Evolutionary conservation across 805 yeast species (phyloP), one percentile per base, ranked within the genome.

Genomic region (Cyberlindnera maritima): DNA sequence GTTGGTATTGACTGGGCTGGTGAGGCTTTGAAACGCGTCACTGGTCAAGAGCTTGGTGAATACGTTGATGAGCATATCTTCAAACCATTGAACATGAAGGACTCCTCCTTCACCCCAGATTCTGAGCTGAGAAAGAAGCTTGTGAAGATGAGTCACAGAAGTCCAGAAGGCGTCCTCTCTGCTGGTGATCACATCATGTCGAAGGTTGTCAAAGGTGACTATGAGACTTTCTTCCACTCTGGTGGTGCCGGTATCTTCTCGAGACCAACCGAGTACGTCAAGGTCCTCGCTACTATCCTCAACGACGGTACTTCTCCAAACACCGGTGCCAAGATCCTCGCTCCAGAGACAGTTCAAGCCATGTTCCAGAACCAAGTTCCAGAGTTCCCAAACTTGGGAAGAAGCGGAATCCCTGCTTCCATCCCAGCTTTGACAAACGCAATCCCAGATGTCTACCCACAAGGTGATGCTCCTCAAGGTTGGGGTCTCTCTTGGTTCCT

Each of bases 161-260:
- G 52, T 15, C 23, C 34, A 1, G 47, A 54, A 44, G 61, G 45
- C 36, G 56, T 40, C 29, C 44, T 44, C 17, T 39, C 36, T 2
- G 47, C 36, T 12, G 44, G 49, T 20, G 52, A 46, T 2, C 57
- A 56, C 33, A 29, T 46, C 7, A 49, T 48, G 40, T 36, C 36
- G 19, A 43, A 39, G 20, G 43, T 37, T 9, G 25, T 25, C 12
- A 29, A 31, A 2, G 47, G 43, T 13, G 26, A 23, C n/a, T 40
- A 41, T 28, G 37, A 26, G 2, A 14, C 17, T 7, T 39, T 44
- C 37, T 47, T 63, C 34, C 64, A 65, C 41, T 60, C 68, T 52
- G 78, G 75, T 8, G 79, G 79, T 23, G 74, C 69, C 7, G 79
- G 79, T 4, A 50, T 67, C 36, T 71, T 64, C 41, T 66, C 73